These are phyloP conservation scores for Metarhizium album DNA, from an alignment of 2,329 filamentous ascomycete species.

Conservation along the genomic window DNA sequence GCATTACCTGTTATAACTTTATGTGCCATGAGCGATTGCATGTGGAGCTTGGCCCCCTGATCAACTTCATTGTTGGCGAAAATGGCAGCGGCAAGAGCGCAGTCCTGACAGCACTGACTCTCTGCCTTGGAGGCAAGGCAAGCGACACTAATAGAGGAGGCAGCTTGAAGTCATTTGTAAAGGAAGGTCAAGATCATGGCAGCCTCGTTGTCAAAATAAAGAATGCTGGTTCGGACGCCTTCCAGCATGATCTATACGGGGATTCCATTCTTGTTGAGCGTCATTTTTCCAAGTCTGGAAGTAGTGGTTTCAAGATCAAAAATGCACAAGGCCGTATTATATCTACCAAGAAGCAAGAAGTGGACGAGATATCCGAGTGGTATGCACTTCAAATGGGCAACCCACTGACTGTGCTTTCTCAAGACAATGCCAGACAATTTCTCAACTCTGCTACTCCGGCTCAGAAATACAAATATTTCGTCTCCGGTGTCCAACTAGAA, in stretches of 20 bases:
- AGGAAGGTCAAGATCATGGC: conserved; percentile 70
- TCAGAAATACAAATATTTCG: conserved; percentile 93
- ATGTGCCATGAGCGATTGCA: conserved; percentile 86
- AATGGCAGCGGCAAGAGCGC: conserved; percentile 98
- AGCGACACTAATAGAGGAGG: conserved; percentile 86
- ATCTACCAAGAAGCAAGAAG: conserved; percentile 73
- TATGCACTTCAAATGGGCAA: conserved; percentile 94
- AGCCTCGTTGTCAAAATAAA: conserved; percentile 78
- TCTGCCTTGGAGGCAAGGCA: conserved; percentile 92
- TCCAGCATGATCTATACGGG: conserved; percentile 72
- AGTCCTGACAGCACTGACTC: conserved; percentile 80
- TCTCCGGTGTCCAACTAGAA: conserved; percentile 88
- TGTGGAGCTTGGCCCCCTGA: conserved; percentile 79
- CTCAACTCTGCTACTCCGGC: conserved; percentile 71
- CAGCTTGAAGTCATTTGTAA: conserved; percentile 83
- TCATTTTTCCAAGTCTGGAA: conserved; percentile 65
- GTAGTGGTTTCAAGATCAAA: conserved; percentile 81
- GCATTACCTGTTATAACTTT: conserved; percentile 81
- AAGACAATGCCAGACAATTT: conserved; percentile 91
- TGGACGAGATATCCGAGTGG: conserved; percentile 89
- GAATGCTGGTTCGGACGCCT: conserved; percentile 78
- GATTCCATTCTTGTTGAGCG: conserved; percentile 83
- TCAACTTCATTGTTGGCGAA: conserved; percentile 97
- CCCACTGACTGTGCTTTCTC: conserved; percentile 87
- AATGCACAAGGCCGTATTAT: conserved; percentile 57